Base-by-base conservation (phyloP, 768 basidiomycete species). In the Pleurotus ostreatus region DNA sequence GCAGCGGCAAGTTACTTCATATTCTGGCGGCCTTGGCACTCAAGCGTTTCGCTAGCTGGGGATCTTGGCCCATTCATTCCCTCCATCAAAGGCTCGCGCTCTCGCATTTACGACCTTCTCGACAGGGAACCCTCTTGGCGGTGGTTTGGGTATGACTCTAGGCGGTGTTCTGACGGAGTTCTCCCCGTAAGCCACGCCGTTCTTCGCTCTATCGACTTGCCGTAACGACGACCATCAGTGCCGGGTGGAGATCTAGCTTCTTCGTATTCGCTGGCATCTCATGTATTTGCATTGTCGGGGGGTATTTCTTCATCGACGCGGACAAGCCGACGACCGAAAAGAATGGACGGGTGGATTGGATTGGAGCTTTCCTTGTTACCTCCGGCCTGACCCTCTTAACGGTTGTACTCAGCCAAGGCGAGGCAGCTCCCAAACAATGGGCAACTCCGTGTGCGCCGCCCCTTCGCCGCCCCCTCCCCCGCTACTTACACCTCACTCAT, bases 71-170 rank as follows among this genome's bases (percentile, higher is more conserved):
- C 79, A 87, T 46, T 74, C 84, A 0, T 96, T 95, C 66, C 86
- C 88, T 3, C 86, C 86, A 0, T 72, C 71, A 1, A 73, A 74
- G 11, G 77, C 84, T 0, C 81, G 94, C 8, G 83, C 89, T 1
- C 68, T 83, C 0, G 94, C 92, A 0, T 96, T 95, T 59, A 82
- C 94, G 0, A 84, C 86, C 0, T 95, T 94, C 60, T 78, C 87
- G 0, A 90, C 92, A 0, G 94, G 94, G 23, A 90, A 88, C 0
- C 92, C 94, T 0, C 64, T 94, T 4, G 94, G 94, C 0, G 88
- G 79, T 0, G 87, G 82, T 0, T 70, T 93, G 12, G 92, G 94
- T 1, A 76, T 76, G 26, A 70, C 84, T 0, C 57, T 92, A 0
- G 92, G 92, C 15, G 91, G 89, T n/a, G 70, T 86, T 1, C 68